Percentiles rank a stretch among this genome's conserved stretches.
phyloP scores from a whole-genome alignment of 1,284 basidiomycete genomes.

The Schizophyllum commune region DNA sequence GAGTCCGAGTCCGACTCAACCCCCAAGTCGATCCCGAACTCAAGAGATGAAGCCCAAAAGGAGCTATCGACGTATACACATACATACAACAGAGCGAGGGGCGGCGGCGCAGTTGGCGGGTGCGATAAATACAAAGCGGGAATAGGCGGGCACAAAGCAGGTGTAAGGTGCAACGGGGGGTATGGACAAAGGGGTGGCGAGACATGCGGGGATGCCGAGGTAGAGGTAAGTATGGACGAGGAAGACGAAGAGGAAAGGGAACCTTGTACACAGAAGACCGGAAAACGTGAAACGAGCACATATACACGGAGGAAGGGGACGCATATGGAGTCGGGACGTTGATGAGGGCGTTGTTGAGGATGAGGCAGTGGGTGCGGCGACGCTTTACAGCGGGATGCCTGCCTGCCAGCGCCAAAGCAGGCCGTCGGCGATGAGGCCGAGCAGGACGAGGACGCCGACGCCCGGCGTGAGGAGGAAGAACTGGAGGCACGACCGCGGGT shows the following conservation, averaged over 20 bases:
- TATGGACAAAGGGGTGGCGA: too few species aligned
- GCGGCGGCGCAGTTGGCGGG: too few species aligned
- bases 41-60: too few species aligned
- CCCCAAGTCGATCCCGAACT: too few species aligned
- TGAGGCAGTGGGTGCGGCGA: too few species aligned
- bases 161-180: neutral
- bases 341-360: neutral
- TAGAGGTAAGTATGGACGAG: too few species aligned
- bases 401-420: slow-evolving; percentile 2
- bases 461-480: slow-evolving; percentile 11
- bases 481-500: slow-evolving; percentile 7
- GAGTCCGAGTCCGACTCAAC: too few species aligned
- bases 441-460: slow-evolving; percentile 9
- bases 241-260: too few species aligned
- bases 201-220: too few species aligned
- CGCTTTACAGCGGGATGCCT: neutral
- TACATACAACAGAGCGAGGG: neutral
- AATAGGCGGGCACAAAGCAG: neutral
- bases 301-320: too few species aligned
- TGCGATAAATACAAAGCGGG: neutral
- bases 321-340: neutral
- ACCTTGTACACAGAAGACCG: too few species aligned
- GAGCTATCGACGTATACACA: neutral
- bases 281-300: too few species aligned
- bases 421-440: slow-evolving; percentile 9